Evolutionary conservation across 2,329 filamentous ascomycete genomes (phyloP).

Genomic region (Purpureocillium takamizusanense): DNA sequence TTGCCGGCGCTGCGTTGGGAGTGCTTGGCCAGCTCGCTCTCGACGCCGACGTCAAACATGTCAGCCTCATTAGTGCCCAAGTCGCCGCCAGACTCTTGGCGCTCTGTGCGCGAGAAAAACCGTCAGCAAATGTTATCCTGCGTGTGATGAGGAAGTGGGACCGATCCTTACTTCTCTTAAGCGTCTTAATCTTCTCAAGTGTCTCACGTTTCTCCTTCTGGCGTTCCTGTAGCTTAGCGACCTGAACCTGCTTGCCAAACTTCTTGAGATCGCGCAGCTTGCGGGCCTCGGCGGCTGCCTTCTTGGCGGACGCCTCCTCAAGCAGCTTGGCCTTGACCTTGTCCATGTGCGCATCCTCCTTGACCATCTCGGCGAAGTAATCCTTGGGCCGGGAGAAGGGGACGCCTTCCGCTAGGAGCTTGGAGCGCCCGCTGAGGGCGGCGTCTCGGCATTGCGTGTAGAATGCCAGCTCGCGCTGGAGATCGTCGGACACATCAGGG

Average conservation of each 20-base stretch:
- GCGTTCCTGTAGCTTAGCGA: constrained; percentile 90
- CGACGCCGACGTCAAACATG: constrained; percentile 84
- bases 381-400: constrained; percentile 84
- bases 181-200: constrained; percentile 84
- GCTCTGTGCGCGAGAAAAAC: constrained; percentile 50
- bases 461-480: constrained; percentile 86
- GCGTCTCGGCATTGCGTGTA: constrained; percentile 83
- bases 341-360: constrained; percentile 96
- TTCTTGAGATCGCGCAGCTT: constrained; percentile 95
- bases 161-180: constrained; percentile 89
- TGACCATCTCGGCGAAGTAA: constrained; percentile 99
- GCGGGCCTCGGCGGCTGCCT: constrained; percentile 82
- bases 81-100: constrained; percentile 58
- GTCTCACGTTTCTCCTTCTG: constrained; percentile 88
- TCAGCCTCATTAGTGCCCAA: constrained; percentile 69
- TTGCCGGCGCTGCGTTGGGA: constrained; percentile 28
- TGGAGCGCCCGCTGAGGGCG: constrained; percentile 60
- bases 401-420: constrained; percentile 72
- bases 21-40: constrained; percentile 46
- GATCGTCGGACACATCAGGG: constrained; percentile 79
- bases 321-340: constrained; percentile 90
- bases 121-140: neutral
- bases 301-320: constrained; percentile 86
- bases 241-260: constrained; percentile 96
- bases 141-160: neutral